These are phyloP conservation scores for Candida maesae DNA, from an alignment of 805 yeast genomes.

Conservation along the genomic window DNA sequence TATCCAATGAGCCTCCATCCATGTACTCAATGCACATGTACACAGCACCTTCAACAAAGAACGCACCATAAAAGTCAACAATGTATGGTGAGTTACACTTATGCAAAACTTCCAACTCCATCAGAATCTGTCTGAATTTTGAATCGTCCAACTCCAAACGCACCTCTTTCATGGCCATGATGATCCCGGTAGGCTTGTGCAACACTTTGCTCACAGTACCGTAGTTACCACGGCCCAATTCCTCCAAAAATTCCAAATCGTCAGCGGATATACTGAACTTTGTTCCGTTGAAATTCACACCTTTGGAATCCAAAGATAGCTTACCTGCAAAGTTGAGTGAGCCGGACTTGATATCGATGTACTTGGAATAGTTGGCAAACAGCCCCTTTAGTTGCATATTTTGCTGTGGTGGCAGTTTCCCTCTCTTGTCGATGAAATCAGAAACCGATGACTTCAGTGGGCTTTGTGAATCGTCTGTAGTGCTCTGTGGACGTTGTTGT, in stretches of 20 bases:
- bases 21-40: conserved; percentile 97
- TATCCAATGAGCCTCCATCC: conserved; percentile 95
- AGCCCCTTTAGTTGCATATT: conserved; percentile 45
- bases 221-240: conserved; percentile 92
- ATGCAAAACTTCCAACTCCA: conserved; percentile 94
- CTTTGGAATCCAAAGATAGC: conserved; percentile 86
- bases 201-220: conserved; percentile 93
- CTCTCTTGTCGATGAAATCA: conserved; percentile 24
- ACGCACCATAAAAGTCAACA: conserved; percentile 96
- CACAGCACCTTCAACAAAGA: conserved; percentile 95
- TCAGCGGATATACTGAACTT: conserved; percentile 83
- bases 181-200: conserved; percentile 86
- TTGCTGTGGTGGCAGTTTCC: conserved; percentile 21
- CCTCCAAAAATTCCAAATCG: conserved; percentile 78
- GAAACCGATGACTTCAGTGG: conserved; percentile 16
- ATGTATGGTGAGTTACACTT: conserved; percentile 87
- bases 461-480: neutral
- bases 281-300: conserved; percentile 88
- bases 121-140: conserved; percentile 89
- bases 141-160: conserved; percentile 88
- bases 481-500: neutral
- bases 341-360: conserved; percentile 89
- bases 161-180: conserved; percentile 98
- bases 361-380: conserved; percentile 82
- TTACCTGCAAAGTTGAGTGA: conserved; percentile 90